Percentiles rank a stretch among this genome's conserved stretches.
Conservation (phyloP, 1,284 basidiomycete genomes). For the Cystobasidiaceae sp. region DNA sequence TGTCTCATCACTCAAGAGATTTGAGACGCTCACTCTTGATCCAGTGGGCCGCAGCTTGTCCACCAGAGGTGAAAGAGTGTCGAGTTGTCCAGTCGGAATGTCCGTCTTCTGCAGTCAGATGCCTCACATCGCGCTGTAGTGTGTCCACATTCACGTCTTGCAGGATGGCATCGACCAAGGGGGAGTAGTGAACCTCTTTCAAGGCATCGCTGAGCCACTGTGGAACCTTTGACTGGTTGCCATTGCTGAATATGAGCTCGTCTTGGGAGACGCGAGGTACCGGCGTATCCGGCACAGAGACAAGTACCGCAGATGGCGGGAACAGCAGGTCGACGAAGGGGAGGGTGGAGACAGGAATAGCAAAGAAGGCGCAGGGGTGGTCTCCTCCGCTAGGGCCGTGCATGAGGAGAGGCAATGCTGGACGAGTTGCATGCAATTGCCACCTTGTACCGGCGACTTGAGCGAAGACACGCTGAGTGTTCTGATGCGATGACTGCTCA, state of each 20-base stretch:
- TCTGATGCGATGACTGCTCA: too few relatives aligned
- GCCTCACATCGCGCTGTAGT: conserved; percentile 19
- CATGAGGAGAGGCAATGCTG: background rate
- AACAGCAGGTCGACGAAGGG: conserved; percentile 8
- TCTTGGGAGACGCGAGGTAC: too few relatives aligned
- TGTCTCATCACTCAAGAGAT: too few relatives aligned
- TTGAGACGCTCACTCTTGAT: conserved; percentile 11
- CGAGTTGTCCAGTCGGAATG: conserved; percentile 17
- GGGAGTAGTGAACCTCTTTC: conserved; percentile 13
- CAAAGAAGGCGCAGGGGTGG: conserved; percentile 2
- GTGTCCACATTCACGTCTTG: background rate
- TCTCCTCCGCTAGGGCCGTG: too few relatives aligned
- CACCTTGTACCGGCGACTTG: background rate
- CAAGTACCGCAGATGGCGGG: conserved; percentile 12
- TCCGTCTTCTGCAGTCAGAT: conserved; percentile 27
- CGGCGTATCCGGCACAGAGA: conserved; percentile 5
- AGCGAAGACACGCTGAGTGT: conserved; percentile 13
- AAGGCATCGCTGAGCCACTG: conserved; percentile 16
- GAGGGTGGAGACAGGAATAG: background rate
- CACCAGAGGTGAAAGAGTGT: conserved; percentile 28
- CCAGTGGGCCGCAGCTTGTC: conserved; percentile 16
- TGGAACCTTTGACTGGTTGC: background rate
- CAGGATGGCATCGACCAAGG: conserved; percentile 16
- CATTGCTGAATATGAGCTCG: background rate
- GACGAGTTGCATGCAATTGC: background rate